Evolutionary conservation across 768 basidiomycete species (phyloP), one percentile per base, ranked within the genome.

Genomic region (Trametes meyenii): DNA sequence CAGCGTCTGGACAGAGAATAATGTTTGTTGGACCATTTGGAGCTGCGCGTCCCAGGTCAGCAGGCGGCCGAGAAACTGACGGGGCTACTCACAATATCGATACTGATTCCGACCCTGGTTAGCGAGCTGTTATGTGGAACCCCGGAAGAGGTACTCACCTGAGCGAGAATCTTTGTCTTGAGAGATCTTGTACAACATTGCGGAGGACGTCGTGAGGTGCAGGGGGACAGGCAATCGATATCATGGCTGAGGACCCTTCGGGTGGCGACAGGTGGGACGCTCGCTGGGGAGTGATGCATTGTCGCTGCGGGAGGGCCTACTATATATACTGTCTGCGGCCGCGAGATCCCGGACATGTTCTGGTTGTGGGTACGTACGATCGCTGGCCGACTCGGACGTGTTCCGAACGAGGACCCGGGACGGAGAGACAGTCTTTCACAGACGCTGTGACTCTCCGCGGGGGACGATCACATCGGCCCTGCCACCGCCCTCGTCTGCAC

Each of bases 31-130:
- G 29, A 59, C 11, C 5, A 19, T 17, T 12, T 49, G 12, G 5
- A 63, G 46, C 62, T 63, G 42, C 6, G 5, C 0, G 11, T 5
- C 17, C 17, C 6, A 24, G 3, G 17, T 40, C 7, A 21, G 19
- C 24, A 23, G 8, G 7, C 33, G 35, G 13, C 13, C 16, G 7
- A 11, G n/a, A 16, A 5, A 5, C 10, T 21, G 7, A 16, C 23
- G 35, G 8, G 3, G 1, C 2, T 8, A 52, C 51, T 23, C 16
- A 62, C 61, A 50, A 38, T 43, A 19, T 62, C 61, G 7, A 56
- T 26, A 42, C 61, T 62, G 42, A 21, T 17, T 4, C 26, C 19
- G 26, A 35, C 13, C 11, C n/a, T 17, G 14, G 17, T 29, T 5
- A 29, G 19, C 38, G 6, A 44, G 1, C 3, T n/a, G 21, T 19